Base-by-base conservation (phyloP, 306 rosid genomes). In the Morella rubra region DNA sequence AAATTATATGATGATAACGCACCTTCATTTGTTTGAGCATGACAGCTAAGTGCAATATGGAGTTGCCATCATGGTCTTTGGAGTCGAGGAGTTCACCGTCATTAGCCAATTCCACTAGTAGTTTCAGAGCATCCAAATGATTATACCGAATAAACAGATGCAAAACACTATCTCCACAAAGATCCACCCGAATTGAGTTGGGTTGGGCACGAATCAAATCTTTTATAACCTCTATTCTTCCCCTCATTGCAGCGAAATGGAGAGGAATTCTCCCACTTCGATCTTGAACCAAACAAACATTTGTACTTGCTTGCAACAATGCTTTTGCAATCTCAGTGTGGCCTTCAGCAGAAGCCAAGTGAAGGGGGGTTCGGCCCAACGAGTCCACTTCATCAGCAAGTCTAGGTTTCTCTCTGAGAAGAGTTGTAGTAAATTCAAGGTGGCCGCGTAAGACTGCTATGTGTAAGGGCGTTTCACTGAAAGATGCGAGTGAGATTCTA, bases 341-440 rank as follows among this genome's bases (percentile, higher is more conserved):
- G 1, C 84, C 87, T 40, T 61, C 66, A 6, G 72, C 77, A 0
- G 84, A 73, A 22, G 87, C 82, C 4, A 80, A 53, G 62, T 84
- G 84, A 77, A 84, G 87, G 81, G 87, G 80, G 15, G 60, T 73
- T 46, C 77, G 84, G 27, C 84, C 87, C 60, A 73, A 54, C 37
- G 80, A 77, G 75, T 80, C 55, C 12, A 53, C 66, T 73, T 80
- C 84, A 51, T 1, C 11, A 1, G 73, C 79, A 18, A 73, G 55
- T 61, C 19, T 20, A 0, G 72, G 80, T 46, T 74, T 74, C 3
- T 2, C 61, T 45, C 8, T 1, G 5, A 84, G 80, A 70, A 84
- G 82, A 74, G 56, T 14, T 13, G 54, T 2, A 64, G 80, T 73
- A 37, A 77, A 80, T 11, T 84, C 55, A 5, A 77, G 41, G 6